Evolutionary conservation across 2,329 filamentous ascomycete genomes (phyloP).

Genomic region (Whalleya microplaca): DNA sequence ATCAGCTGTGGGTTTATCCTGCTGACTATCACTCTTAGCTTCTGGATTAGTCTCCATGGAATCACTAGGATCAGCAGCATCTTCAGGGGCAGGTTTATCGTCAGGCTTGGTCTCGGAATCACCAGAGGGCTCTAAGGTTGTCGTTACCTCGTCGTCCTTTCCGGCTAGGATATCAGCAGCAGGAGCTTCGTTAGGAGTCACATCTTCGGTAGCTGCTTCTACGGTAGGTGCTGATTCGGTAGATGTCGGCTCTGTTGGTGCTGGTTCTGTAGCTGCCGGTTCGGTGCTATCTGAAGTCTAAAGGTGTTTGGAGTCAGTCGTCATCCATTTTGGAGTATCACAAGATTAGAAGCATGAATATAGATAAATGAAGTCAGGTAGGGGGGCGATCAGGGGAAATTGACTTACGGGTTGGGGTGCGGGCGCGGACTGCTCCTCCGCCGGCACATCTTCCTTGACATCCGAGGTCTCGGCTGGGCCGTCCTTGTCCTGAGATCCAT

Average conservation of each 20-base stretch:
- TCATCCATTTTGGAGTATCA: not conserved
- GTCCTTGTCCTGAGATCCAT: not conserved
- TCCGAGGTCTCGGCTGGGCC: not conserved
- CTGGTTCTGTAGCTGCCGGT: not conserved
- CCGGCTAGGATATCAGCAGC: not conserved
- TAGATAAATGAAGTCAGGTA: no score
- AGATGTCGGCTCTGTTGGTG: no score
- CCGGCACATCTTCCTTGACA: not conserved
- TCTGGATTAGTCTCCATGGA: not conserved
- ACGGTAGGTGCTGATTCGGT: no score
- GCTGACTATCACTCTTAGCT: not conserved
- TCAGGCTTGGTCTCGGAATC: conserved; percentile 11
- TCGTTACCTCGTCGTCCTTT: not conserved
- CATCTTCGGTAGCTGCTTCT: not conserved
- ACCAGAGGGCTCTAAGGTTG: not conserved
- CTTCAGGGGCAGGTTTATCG: conserved; percentile 1
- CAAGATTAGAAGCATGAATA: no score
- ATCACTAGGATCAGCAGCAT: not conserved
- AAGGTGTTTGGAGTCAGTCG: not conserved
- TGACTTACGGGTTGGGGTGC: not conserved
- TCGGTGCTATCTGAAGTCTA: not conserved
- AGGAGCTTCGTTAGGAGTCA: not conserved
- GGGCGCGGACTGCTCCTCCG: not conserved
- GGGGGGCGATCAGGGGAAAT: no score
- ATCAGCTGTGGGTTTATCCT: not conserved